A percentile compares a stretch with the other conserved stretches of the same genome.
Evolutionary conservation across 768 basidiomycete species (phyloP).

Genomic region (Lepiota subincarnata): DNA sequence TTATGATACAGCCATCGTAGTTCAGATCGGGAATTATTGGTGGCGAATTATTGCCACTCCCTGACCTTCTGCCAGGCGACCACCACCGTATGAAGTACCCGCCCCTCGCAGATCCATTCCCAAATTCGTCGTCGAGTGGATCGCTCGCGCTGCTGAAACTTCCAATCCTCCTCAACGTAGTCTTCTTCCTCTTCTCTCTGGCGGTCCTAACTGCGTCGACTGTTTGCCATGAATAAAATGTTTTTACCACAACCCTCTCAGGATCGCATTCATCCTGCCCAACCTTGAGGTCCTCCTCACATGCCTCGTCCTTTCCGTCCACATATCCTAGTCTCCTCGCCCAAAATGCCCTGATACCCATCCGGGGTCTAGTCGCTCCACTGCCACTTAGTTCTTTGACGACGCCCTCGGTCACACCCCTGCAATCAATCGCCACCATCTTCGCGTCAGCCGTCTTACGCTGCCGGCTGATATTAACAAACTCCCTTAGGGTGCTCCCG

Average conservation of each 20-base stretch:
- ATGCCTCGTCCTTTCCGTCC: slow-evolving; percentile 61
- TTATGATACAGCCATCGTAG: slow-evolving; percentile 64
- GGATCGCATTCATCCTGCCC: slow-evolving; percentile 83
- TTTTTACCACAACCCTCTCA: slow-evolving; percentile 69
- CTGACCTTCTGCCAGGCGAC: slow-evolving; percentile 46
- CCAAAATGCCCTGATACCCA: slow-evolving; percentile 72
- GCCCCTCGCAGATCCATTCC: slow-evolving; percentile 16
- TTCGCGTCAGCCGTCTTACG: slow-evolving; percentile 47
- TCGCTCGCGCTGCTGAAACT: slow-evolving; percentile 30
- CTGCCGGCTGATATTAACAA: slow-evolving; percentile 51
- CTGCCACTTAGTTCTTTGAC: slow-evolving; percentile 53
- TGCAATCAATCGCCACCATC: slow-evolving; percentile 74
- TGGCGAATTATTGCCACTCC: slow-evolving; percentile 48
- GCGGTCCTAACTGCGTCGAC: slow-evolving; percentile 71
- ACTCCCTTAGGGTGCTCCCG: slow-evolving; percentile 56
- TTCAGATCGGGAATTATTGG: slow-evolving; percentile 40
- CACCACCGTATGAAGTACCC: slow-evolving; percentile 42
- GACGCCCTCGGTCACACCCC: slow-evolving; percentile 55
- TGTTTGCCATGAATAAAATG: slow-evolving; percentile 83
- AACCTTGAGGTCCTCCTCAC: slow-evolving; percentile 53
- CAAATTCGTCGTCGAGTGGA: slow-evolving; percentile 29
- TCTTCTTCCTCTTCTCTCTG: slow-evolving; percentile 64
- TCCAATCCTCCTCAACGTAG: slow-evolving; percentile 36
- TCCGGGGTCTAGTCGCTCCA: slow-evolving; percentile 56
- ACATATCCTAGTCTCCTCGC: slow-evolving; percentile 67